phyloP scores from a whole-genome alignment of 108 stramenopile species.

The Discostella stelligeroides region DNA sequence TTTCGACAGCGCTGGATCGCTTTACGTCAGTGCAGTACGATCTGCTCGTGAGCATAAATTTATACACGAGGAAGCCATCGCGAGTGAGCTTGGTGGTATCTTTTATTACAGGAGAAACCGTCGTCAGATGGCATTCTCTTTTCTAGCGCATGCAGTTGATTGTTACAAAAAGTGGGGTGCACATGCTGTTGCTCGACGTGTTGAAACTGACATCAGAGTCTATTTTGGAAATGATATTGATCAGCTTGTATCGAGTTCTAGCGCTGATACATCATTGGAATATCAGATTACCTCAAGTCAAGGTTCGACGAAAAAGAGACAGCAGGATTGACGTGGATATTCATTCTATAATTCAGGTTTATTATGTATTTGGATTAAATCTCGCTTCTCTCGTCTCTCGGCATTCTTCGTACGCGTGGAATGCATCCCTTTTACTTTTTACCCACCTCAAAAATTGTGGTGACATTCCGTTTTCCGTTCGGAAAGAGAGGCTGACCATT shows the following conservation, averaged over 20 bases:
- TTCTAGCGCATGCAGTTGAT: background rate
- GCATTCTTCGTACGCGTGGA: too few relatives aligned
- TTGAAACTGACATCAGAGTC: background rate
- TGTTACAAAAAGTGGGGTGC: background rate
- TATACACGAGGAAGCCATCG: slow-evolving; percentile 1
- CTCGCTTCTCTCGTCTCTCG: too few relatives aligned
- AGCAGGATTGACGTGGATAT: background rate
- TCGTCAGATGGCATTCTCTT: background rate
- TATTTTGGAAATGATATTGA: background rate
- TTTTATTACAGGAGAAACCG: background rate
- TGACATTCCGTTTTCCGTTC: too few relatives aligned
- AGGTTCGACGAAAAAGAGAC: background rate
- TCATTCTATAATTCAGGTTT: too few relatives aligned
- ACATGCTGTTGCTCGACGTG: background rate
- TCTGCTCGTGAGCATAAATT: slow-evolving; percentile 10
- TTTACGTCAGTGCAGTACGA: background rate
- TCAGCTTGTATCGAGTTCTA: background rate
- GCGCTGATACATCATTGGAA: background rate
- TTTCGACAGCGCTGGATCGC: background rate
- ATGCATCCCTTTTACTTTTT: too few relatives aligned
- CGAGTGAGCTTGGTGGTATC: background rate
- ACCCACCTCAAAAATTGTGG: too few relatives aligned
- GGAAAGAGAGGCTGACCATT: too few relatives aligned
- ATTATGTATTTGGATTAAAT: too few relatives aligned
- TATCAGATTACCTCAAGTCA: background rate